Evolutionary conservation across 2,329 filamentous ascomycete genomes (phyloP).

Genomic region (Trichoderma sp.): DNA sequence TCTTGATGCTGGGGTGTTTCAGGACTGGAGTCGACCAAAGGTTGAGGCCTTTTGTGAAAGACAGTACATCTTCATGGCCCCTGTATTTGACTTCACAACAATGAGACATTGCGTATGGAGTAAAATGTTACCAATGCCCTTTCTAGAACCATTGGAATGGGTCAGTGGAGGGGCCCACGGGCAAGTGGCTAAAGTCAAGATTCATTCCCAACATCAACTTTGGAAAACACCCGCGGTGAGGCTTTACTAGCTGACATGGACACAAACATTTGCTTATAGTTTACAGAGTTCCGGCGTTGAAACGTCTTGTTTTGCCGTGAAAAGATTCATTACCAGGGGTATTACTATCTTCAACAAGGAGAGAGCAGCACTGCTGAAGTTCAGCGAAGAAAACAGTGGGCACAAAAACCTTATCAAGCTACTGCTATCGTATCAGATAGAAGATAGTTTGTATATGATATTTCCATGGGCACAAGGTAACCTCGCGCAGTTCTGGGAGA

Average conservation of each 20-base stretch:
- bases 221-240: neutral
- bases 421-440: neutral
- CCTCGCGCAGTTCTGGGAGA: neutral
- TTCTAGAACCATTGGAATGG: neutral
- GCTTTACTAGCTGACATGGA: neutral
- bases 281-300: neutral
- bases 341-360: neutral
- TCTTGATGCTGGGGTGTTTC: neutral
- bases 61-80: neutral
- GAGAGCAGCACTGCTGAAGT: neutral
- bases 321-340: neutral
- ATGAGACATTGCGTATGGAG: neutral
- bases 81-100: neutral
- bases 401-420: neutral
- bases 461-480: neutral
- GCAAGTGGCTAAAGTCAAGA: neutral
- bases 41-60: neutral
- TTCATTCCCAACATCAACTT: neutral
- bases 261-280: neutral
- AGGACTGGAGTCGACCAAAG: neutral
- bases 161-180: neutral
- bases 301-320: neutral
- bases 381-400: neutral
- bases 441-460: neutral
- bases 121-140: neutral